Base-by-base conservation (phyloP, 768 basidiomycete genomes). In the Lactifluus rugatus region DNA sequence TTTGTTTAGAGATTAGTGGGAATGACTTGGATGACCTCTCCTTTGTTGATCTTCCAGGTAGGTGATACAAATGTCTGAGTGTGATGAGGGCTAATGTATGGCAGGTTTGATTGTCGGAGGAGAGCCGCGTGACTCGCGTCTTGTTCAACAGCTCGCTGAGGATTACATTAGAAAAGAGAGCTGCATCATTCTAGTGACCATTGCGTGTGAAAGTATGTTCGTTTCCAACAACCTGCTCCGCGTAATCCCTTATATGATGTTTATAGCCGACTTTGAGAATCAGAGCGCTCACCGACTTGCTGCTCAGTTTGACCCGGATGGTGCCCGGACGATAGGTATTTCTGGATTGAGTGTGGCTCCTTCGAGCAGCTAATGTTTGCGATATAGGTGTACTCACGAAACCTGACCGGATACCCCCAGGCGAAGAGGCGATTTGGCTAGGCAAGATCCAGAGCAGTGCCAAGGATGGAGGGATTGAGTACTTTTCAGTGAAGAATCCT, bases 191-290 rank as follows among this genome's bases (percentile, higher is more conserved):
- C 68, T 89, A 0, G 58, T 87, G 32, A 79, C 78, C 0, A 76
- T 82, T 0, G 78, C 86, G 0, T 85, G 83, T 63, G 83, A 85
- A 69, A 84, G 84, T 84, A 57, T 58, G 78, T 62, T 16, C 14
- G 34, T 8, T 5, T 16, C 11, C 32, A 21, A 19, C 32, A 36
- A 36, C 45, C 47, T 13, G 16, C 34, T 45, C 17, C n/a, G 9
- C 44, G 19, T 19, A 3, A 7, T 9, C 47, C 6, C 28, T 32
- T 42, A 51, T 19, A 47, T 23, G 23, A 14, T 3, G 47, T 48
- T 36, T 10, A 10, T 52, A 90, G 89, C 86, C 52, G 87, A 91
- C 62, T 87, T 86, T 21, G 85, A 89, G 62, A 91, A 87, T 46
- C 87, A 90, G 67, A 84, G 82, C 0, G 87, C 87, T 0, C 81